Conservation (phyloP, 208 protist species). For the Acanthamoeba sp. region DNA sequence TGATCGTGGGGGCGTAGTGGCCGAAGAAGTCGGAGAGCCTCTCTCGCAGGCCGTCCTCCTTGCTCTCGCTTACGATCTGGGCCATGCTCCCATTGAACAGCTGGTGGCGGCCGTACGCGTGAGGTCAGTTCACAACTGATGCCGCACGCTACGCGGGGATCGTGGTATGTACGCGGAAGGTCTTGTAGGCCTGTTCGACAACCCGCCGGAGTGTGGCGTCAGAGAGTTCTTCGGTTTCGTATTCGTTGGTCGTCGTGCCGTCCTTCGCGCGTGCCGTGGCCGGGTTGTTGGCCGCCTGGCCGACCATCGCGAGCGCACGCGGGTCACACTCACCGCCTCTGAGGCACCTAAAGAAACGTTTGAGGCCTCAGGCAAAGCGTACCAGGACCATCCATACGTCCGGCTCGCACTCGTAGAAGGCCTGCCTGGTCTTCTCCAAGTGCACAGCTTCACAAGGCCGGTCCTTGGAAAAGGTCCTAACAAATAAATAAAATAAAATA, state of each 20-base stretch:
- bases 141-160: no score
- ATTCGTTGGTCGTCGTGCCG: background rate
- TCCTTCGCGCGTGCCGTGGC: conserved; percentile 21
- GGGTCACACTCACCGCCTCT: no score
- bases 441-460: conserved; percentile 83
- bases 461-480: conserved; percentile 82
- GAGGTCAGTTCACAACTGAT: background rate
- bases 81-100: conserved; percentile 69
- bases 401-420: conserved; percentile 76
- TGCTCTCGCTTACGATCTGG: background rate
- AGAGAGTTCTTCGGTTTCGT: conserved; percentile 53
- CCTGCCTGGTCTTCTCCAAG: conserved; percentile 77
- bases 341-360: no score
- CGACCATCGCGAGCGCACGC: background rate
- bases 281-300: conserved; percentile 47
- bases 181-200: conserved; percentile 62
- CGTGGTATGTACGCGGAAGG: conserved; percentile 6
- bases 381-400: conserved; percentile 85
- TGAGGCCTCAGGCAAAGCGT: background rate
- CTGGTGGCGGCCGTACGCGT: background rate
- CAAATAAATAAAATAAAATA: background rate
- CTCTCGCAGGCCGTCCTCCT: conserved; percentile 26
- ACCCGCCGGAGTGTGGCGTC: conserved; percentile 27
- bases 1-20: conserved; percentile 78
- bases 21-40: conserved; percentile 71